Percentiles rank a stretch among this genome's conserved stretches.
Conservation (phyloP, 495 filamentous ascomycete species). For the Penicillium ucsense region DNA sequence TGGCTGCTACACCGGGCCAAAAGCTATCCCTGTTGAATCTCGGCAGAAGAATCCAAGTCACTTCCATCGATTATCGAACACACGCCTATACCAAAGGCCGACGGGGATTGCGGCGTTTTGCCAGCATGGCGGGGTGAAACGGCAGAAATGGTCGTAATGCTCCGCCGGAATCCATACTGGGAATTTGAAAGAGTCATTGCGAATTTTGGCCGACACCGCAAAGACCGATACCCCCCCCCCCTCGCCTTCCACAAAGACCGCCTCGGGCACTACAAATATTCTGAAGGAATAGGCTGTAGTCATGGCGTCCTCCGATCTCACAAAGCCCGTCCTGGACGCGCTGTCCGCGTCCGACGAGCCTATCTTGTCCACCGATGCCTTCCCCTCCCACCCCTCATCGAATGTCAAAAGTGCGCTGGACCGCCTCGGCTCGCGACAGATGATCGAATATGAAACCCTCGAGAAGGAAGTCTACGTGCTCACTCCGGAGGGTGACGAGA, state of each 20-base stretch:
- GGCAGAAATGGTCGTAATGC: slow-evolving; percentile 12
- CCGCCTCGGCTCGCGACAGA: slow-evolving; percentile 68
- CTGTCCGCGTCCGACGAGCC: slow-evolving; percentile 53
- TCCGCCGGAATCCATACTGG: slow-evolving; percentile 15
- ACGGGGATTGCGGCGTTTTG: not conserved
- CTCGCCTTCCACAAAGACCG: not conserved
- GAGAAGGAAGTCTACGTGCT: slow-evolving; percentile 71
- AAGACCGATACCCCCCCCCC: slow-evolving; percentile 4
- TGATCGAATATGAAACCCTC: slow-evolving; percentile 76
- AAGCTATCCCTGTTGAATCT: too few species aligned
- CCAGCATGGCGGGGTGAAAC: slow-evolving; percentile 15
- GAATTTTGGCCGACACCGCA: slow-evolving; percentile 14
- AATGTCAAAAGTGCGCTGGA: slow-evolving; percentile 81
- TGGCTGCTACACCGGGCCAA: too few species aligned
- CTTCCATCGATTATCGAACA: too few species aligned
- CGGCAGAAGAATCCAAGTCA: too few species aligned
- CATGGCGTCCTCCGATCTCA: slow-evolving; percentile 52
- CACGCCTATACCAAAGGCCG: not conserved
- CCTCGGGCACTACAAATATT: slow-evolving; percentile 5
- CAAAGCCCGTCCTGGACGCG: slow-evolving; percentile 53
- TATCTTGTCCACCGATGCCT: slow-evolving; percentile 64
- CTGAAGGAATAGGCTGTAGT: slow-evolving; percentile 24
- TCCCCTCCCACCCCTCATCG: slow-evolving; percentile 59
- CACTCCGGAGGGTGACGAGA: slow-evolving; percentile 67
- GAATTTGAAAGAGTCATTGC: slow-evolving; percentile 18